phyloP scores from a whole-genome alignment of 2,329 filamentous ascomycete genomes.

The Botrytis paeoniae region DNA sequence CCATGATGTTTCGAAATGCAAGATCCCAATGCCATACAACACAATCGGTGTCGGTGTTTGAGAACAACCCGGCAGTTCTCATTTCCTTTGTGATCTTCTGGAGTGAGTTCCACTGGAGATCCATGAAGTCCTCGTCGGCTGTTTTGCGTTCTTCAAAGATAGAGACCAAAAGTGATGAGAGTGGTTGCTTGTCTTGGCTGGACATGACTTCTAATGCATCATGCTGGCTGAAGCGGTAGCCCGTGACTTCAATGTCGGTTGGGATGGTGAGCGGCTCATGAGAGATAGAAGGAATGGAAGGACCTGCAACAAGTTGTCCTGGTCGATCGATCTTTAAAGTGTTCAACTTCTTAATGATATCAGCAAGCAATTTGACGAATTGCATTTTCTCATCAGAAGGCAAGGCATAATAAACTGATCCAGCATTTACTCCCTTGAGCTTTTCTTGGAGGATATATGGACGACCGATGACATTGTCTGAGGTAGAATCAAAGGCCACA shows the following conservation, averaged over 20 bases:
- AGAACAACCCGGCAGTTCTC: constrained; percentile 21
- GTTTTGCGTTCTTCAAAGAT: too few relatives aligned
- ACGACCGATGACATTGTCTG: constrained; percentile 23
- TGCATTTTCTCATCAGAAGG: constrained; percentile 24
- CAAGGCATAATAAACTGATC: constrained; percentile 19
- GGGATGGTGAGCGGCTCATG: not conserved
- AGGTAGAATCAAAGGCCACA: constrained; percentile 24
- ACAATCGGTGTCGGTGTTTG: constrained; percentile 7
- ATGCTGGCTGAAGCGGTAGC: not conserved
- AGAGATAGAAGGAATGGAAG: constrained; percentile 4
- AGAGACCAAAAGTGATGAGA: too few relatives aligned
- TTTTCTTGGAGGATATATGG: constrained; percentile 24
- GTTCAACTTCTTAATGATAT: constrained; percentile 22
- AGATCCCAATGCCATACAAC: constrained; percentile 29
- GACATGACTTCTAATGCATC: too few relatives aligned
- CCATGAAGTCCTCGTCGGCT: too few relatives aligned
- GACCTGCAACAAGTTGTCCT: constrained; percentile 18
- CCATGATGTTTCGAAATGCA: constrained; percentile 22
- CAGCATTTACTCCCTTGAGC: constrained; percentile 18
- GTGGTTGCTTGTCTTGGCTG: too few relatives aligned
- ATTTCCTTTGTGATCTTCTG: constrained; percentile 10
- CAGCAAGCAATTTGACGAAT: constrained; percentile 19
- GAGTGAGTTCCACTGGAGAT: too few relatives aligned
- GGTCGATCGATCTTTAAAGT: constrained; percentile 2
- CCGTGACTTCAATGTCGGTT: not conserved